Base-by-base conservation (phyloP, 2,329 filamentous ascomycete species). In the Sporothrix curviconia region DNA sequence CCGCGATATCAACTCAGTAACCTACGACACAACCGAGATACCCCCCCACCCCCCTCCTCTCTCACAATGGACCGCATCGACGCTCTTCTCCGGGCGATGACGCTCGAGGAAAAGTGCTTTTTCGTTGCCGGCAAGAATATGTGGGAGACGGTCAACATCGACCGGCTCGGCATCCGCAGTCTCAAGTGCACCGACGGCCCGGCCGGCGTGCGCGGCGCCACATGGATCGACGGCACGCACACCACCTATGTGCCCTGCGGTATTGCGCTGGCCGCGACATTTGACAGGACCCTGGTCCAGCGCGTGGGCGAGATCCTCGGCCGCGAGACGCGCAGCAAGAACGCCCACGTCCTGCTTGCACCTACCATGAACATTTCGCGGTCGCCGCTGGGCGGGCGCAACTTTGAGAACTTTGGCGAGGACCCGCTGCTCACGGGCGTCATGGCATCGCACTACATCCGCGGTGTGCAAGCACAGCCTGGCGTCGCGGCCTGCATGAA, bases 171-270 rank as follows among this genome's bases (percentile, higher is more conserved):
- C 42, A 64, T 63, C 39, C 42, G 37, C 36, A 61, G 58, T 9
- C 58, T 61, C 58, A 86, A 87, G 64, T 80, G 82, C 4, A 85
- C 81, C 24, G 85, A 89, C 70, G 85, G 85, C 1, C 85, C 85
- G 1, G 88, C 88, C 67, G 85, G 85, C 36, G 83, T 85, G 47
- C 81, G 85, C 25, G 85, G 85, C 14, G 84, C 81, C 2, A 80
- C 83, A 15, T 87, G 87, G 68, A 86, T 86, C 55, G 84, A 84
- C 44, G 84, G 85, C 25, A 84, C 80, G 54, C 66, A 89, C 75
- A 87, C 89, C 42, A 89, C 89, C n/a, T 79, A 90, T 47, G 87
- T 92, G 62, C 89, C 89, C 7, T 92, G 88, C 64, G 88, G 87
- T 57, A 84, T 89, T 57, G 89, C 86, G 0, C 78, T 92, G 46